These are phyloP conservation scores for Aspergillus floridensis DNA, from an alignment of 2,329 filamentous ascomycete genomes.

Conservation along the genomic window DNA sequence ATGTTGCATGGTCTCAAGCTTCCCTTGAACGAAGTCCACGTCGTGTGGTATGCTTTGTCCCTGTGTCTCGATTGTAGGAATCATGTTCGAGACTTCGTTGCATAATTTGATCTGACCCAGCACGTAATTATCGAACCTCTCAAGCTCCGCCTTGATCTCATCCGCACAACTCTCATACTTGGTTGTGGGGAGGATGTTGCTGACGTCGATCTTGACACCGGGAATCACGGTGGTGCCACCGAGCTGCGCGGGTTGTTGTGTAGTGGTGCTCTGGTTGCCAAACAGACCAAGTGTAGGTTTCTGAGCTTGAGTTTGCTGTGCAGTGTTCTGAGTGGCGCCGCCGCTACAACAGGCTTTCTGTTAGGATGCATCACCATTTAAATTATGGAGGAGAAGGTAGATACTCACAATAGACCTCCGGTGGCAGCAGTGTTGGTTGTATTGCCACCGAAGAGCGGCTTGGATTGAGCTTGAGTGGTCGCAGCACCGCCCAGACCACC, in stretches of 20 bases:
- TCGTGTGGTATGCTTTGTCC: slow-evolving; percentile 65
- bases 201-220: slow-evolving; percentile 74
- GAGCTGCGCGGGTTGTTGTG: slow-evolving; percentile 34
- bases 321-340: slow-evolving; percentile 24
- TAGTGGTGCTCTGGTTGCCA: slow-evolving; percentile 31
- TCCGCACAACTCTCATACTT: slow-evolving; percentile 88
- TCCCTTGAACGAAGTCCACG: slow-evolving; percentile 61
- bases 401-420: slow-evolving; percentile 37
- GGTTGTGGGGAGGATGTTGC: slow-evolving; percentile 78
- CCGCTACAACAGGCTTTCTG: slow-evolving; percentile 14
- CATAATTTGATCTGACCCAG: slow-evolving; percentile 71
- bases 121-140: slow-evolving; percentile 75
- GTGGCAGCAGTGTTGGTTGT: slow-evolving; percentile 30
- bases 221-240: slow-evolving; percentile 50
- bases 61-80: slow-evolving; percentile 61
- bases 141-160: slow-evolving; percentile 74
- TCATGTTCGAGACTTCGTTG: slow-evolving; percentile 71
- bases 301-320: slow-evolving; percentile 48
- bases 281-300: slow-evolving; percentile 45
- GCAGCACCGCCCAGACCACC: slow-evolving; percentile 24
- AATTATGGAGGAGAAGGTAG: neutral
- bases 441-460: slow-evolving; percentile 35
- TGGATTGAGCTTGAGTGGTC: slow-evolving; percentile 33
- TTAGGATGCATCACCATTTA: neutral
- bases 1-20: slow-evolving; percentile 62